phyloP scores from a whole-genome alignment of 129 eudicot species.

The Artemisia tridentata region DNA sequence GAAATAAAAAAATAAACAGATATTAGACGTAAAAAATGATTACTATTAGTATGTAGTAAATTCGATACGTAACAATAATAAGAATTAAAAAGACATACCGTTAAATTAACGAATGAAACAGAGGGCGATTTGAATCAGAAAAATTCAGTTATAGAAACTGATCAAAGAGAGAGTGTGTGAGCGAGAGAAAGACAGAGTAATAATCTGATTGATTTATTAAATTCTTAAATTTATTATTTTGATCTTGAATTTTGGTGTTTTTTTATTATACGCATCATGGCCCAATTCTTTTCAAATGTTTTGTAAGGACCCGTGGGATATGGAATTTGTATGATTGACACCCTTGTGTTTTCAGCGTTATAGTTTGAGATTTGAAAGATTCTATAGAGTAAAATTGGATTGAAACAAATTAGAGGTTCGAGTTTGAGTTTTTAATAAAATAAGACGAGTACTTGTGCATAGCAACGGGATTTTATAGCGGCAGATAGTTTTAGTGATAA shows the following conservation, averaged over 20 bases:
- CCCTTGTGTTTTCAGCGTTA: conserved; percentile 4
- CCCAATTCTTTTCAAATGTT: conserved; percentile 31
- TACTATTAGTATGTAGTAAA: no score
- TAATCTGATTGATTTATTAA: background rate
- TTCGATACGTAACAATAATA: conserved; percentile 6
- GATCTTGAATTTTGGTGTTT: conserved; percentile 30
- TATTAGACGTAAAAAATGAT: background rate
- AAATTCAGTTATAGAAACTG: conserved; percentile 7
- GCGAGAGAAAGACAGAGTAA: conserved; percentile 32
- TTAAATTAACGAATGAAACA: conserved; percentile 11
- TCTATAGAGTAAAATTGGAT: no score
- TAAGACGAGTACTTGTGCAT: no score
- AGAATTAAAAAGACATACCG: conserved; percentile 19
- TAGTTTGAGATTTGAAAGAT: no score
- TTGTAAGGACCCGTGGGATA: conserved; percentile 9
- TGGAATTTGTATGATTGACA: background rate
- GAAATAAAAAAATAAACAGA: conserved; percentile 13
- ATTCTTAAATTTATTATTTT: conserved; percentile 6
- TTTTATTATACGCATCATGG: conserved; percentile 24
- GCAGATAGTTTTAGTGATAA: no score
- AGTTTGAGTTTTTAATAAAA: no score
- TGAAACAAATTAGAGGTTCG: no score
- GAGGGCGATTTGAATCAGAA: conserved; percentile 22
- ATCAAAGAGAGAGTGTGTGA: conserved; percentile 20
- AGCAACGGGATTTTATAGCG: no score